Evolutionary conservation across 2,329 filamentous ascomycete genomes (phyloP).

Genomic region (Calonectria henricotiae): DNA sequence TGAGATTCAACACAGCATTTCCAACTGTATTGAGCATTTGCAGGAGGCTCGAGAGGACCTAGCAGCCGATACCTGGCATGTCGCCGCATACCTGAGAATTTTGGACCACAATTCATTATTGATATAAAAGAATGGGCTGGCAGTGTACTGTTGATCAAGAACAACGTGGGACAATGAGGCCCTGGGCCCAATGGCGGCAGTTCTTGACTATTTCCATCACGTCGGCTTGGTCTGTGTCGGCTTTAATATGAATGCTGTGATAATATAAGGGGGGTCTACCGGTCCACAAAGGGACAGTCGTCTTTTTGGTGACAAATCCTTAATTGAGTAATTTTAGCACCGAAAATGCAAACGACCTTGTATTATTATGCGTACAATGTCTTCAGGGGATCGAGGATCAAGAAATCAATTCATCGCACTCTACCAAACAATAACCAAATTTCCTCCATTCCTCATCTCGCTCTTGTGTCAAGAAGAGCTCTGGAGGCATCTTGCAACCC

Average conservation of each 20-base stretch:
- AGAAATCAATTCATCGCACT: not conserved
- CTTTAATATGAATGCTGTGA: not conserved
- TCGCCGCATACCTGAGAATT: too few species aligned
- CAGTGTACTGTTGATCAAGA: not conserved
- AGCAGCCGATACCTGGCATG: too few species aligned
- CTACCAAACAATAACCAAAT: not conserved
- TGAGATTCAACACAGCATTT: too few species aligned
- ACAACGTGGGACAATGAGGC: not conserved
- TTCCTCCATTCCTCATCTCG: not conserved
- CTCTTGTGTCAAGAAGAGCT: slow-evolving; percentile 64
- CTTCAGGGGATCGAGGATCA: not conserved
- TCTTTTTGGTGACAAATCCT: not conserved
- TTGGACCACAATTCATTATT: too few species aligned
- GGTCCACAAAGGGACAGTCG: too few species aligned
- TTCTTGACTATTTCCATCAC: not conserved
- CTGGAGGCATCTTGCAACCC: slow-evolving; percentile 53
- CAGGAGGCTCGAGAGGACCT: too few species aligned
- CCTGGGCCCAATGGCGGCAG: not conserved
- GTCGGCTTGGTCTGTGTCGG: slow-evolving; percentile 6
- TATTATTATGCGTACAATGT: not conserved
- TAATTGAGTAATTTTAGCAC: not conserved
- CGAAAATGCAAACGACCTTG: not conserved
- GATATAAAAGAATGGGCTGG: too few species aligned
- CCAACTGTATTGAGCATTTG: too few species aligned
- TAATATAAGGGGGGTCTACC: too few species aligned